Evolutionary conservation across 306 rosid genomes (phyloP).

Genomic region (Hippophae gyantsensis): DNA sequence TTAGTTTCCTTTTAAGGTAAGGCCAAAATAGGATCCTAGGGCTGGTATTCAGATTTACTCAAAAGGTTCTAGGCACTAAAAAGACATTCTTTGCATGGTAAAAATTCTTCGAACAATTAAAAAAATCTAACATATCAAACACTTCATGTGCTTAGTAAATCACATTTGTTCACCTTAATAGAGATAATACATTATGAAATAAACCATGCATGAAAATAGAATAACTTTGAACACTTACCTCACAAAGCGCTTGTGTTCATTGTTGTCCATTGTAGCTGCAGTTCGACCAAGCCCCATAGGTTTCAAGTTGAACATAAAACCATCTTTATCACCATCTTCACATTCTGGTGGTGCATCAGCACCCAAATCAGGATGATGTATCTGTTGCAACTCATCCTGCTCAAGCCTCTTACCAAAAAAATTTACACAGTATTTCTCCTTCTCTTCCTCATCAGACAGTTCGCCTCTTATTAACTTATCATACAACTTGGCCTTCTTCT

Average conservation of each 20-base stretch:
- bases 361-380: slow-evolving; percentile 16
- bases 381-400: slow-evolving; percentile 40
- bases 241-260: slow-evolving; percentile 69
- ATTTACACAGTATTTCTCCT: slow-evolving; percentile 88
- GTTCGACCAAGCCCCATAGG: slow-evolving; percentile 49
- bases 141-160: no score
- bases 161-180: neutral
- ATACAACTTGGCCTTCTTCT: slow-evolving; percentile 71
- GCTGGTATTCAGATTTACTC: no score
- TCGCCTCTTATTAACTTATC: slow-evolving; percentile 75
- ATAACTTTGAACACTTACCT: slow-evolving; percentile 36
- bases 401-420: slow-evolving; percentile 64
- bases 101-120: no score
- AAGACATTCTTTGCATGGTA: no score
- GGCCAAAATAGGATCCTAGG: no score
- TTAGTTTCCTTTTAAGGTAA: no score
- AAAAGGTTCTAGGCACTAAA: no score
- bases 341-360: slow-evolving; percentile 20
- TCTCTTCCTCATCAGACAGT: slow-evolving; percentile 77
- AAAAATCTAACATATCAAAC: no score
- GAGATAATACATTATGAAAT: neutral
- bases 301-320: slow-evolving; percentile 37
- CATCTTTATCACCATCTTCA: slow-evolving; percentile 37
- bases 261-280: slow-evolving; percentile 41
- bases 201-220: neutral